phyloP scores from a whole-genome alignment of 177 flowering plant species.

The Vitis hybrid region DNA sequence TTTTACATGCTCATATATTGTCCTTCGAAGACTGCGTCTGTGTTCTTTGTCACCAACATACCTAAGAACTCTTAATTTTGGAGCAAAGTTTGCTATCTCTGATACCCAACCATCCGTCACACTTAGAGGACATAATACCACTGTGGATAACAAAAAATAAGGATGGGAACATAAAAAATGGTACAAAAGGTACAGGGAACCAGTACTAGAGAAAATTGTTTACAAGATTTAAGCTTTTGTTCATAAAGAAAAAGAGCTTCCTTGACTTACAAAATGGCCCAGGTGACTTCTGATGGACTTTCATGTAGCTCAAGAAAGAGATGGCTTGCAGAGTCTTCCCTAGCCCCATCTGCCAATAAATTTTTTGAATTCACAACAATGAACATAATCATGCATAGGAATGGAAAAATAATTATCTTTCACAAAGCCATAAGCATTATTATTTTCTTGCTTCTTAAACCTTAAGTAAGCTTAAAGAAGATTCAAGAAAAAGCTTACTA shows the following conservation, averaged over 20 bases:
- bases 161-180: background rate
- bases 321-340: constrained; percentile 97
- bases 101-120: constrained; percentile 89
- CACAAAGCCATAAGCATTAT: background rate
- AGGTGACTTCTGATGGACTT: constrained; percentile 39
- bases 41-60: constrained; percentile 82
- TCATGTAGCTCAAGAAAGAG: constrained; percentile 80
- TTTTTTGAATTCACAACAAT: background rate
- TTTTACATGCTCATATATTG: constrained; percentile 42
- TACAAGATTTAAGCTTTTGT: background rate
- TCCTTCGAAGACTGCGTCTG: constrained; percentile 50
- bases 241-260: background rate
- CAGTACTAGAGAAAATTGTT: background rate
- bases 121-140: constrained; percentile 92
- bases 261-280: constrained; percentile 85
- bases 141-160: constrained; percentile 35
- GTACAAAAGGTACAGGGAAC: background rate
- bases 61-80: constrained; percentile 55
- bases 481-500: background rate
- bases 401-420: background rate
- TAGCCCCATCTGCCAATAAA: constrained; percentile 81
- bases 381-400: background rate
- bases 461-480: background rate
- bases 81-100: constrained; percentile 64
- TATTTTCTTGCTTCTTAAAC: background rate